Percentiles rank a stretch among this genome's conserved stretches.
Evolutionary conservation across 352 stramenopile genomes (phyloP).

Genomic region (Pythium aphanidermatum): DNA sequence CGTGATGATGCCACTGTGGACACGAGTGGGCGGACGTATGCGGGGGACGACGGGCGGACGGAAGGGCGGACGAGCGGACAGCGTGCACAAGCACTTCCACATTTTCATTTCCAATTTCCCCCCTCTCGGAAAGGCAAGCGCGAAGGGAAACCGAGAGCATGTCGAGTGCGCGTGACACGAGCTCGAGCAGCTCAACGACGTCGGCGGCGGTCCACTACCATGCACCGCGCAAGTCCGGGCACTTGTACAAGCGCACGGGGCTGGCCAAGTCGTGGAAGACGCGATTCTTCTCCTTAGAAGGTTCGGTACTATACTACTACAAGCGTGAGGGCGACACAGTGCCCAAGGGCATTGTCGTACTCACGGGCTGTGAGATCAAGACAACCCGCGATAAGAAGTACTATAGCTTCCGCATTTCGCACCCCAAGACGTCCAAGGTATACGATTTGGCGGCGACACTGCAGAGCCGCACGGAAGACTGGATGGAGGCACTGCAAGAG

Average conservation of each 20-base stretch:
- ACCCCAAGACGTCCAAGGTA: slow-evolving; percentile 58
- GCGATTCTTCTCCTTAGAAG: slow-evolving; percentile 60
- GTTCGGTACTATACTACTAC: slow-evolving; percentile 67
- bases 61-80: too few relatives aligned
- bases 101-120: too few relatives aligned
- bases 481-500: slow-evolving; percentile 43
- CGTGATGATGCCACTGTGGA: too few relatives aligned
- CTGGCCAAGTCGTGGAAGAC: slow-evolving; percentile 52
- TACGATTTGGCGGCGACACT: slow-evolving; percentile 62
- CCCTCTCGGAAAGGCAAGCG: too few relatives aligned
- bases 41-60: too few relatives aligned
- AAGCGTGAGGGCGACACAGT: slow-evolving; percentile 58
- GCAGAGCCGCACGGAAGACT: slow-evolving; percentile 44
- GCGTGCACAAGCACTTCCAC: too few relatives aligned
- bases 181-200: slow-evolving; percentile 1
- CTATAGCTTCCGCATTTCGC: slow-evolving; percentile 72
- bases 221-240: slow-evolving; percentile 40
- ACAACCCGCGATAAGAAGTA: slow-evolving; percentile 58
- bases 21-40: too few relatives aligned
- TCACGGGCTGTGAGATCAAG: slow-evolving; percentile 48
- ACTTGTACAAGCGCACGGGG: slow-evolving; percentile 65
- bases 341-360: slow-evolving; percentile 55
- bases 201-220: slow-evolving; percentile 7
- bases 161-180: slow-evolving; percentile 6
- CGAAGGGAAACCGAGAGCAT: not conserved